These are phyloP conservation scores for Schoenoplectus tabernaemontani DNA, from an alignment of 202 grass and related monocot genomes.

Conservation along the genomic window DNA sequence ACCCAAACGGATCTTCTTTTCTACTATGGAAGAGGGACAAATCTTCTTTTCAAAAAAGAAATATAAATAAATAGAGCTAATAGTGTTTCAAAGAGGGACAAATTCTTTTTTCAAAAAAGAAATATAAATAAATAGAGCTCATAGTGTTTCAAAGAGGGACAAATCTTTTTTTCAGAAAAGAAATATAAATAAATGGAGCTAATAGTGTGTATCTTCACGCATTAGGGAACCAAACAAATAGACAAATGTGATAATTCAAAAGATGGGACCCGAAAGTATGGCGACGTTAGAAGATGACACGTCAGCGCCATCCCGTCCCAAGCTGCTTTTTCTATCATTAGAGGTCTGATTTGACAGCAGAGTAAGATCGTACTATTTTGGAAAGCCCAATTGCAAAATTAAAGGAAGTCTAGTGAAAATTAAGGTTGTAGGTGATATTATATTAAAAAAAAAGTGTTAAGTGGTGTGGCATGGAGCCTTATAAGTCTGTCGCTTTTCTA, in stretches of 20 bases:
- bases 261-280: neutral
- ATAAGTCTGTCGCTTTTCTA: neutral
- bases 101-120: conserved; percentile 4
- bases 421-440: neutral
- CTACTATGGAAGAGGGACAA: too few relatives aligned
- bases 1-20: conserved; percentile 13
- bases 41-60: neutral
- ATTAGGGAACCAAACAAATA: conserved; percentile 6
- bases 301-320: neutral
- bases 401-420: neutral
- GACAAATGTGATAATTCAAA: conserved; percentile 1
- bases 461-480: neutral
- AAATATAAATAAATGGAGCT: conserved; percentile 12
- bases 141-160: neutral
- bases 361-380: conserved; percentile 2
- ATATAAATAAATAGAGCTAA: too few relatives aligned
- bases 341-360: neutral
- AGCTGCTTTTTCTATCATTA: neutral
- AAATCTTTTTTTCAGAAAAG: conserved; percentile 10
- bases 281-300: neutral
- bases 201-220: conserved; percentile 19
- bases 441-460: neutral
- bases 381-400: neutral
- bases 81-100: neutral
- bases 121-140: conserved; percentile 13